These are phyloP conservation scores for Blastocystis sp. DNA, from an alignment of 352 stramenopile genomes.

Conservation along the genomic window DNA sequence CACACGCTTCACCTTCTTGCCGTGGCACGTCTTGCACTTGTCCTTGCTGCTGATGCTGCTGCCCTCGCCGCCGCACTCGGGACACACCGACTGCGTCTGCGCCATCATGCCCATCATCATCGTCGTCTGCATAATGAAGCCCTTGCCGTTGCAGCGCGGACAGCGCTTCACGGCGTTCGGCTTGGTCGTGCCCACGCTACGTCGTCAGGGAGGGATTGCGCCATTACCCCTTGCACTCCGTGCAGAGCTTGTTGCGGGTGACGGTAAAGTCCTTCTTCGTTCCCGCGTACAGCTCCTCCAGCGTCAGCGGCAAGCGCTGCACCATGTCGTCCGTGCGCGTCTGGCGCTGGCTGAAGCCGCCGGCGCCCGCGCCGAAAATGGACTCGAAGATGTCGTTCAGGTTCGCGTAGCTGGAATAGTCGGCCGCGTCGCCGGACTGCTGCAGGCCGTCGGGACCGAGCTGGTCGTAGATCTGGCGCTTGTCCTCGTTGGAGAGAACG, in stretches of 20 bases:
- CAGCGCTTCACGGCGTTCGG: slow-evolving; percentile 60
- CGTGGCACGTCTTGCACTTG: slow-evolving; percentile 52
- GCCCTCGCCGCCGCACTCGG: slow-evolving; percentile 59
- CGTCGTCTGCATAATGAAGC: slow-evolving; percentile 63
- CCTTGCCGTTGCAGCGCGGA: slow-evolving; percentile 60
- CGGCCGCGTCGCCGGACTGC: slow-evolving; percentile 35
- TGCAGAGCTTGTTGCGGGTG: slow-evolving; percentile 57
- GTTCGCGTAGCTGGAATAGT: slow-evolving; percentile 53
- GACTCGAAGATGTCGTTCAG: slow-evolving; percentile 67
- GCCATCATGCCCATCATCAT: slow-evolving; percentile 67
- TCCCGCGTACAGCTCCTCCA: slow-evolving; percentile 63
- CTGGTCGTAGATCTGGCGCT: slow-evolving; percentile 71
- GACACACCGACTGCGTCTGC: slow-evolving; percentile 61
- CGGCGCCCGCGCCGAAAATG: slow-evolving; percentile 44
- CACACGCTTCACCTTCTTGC: slow-evolving; percentile 57
- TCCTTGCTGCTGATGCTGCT: slow-evolving; percentile 61
- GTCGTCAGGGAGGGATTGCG: not conserved
- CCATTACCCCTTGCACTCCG: slow-evolving; percentile 51
- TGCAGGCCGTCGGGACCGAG: slow-evolving; percentile 70
- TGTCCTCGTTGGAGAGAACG: slow-evolving; percentile 71
- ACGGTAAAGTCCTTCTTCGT: slow-evolving; percentile 58
- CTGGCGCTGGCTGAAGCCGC: slow-evolving; percentile 45
- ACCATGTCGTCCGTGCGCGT: slow-evolving; percentile 68
- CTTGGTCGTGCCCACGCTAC: slow-evolving; percentile 57
- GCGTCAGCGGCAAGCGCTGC: slow-evolving; percentile 50